Evolutionary conservation across 257 asterid genomes (phyloP).

Genomic region (Nicotiana benthamiana): DNA sequence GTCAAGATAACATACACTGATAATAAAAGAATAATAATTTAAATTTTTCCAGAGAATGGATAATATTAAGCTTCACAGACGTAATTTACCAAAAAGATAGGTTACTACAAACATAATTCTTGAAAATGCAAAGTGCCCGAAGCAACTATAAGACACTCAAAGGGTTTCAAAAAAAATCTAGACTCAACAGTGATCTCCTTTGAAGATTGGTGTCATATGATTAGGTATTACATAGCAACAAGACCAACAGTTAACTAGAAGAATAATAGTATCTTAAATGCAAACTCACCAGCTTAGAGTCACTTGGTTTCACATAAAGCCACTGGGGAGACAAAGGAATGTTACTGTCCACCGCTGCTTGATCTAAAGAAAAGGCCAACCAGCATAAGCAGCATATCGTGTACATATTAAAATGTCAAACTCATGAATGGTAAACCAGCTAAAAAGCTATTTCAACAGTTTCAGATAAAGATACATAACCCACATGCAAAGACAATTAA

Average conservation of each 20-base stretch:
- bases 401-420: background rate
- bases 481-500: background rate
- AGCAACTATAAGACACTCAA: background rate
- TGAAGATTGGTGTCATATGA: background rate
- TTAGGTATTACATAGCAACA: background rate
- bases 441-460: background rate
- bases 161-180: background rate
- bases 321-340: conserved; percentile 97
- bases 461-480: background rate
- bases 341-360: conserved; percentile 49
- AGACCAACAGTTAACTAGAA: background rate
- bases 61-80: no score
- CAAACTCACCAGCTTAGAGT: conserved; percentile 52
- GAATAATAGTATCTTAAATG: background rate
- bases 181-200: background rate
- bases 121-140: no score
- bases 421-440: background rate
- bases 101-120: no score
- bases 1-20: no score
- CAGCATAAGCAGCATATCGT: background rate
- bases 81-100: no score
- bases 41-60: no score
- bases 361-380: conserved; percentile 43
- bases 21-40: no score
- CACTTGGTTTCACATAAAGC: conserved; percentile 79